Base-by-base conservation (phyloP, 805 yeast genomes). In the Lipomyces starkeyi region DNA sequence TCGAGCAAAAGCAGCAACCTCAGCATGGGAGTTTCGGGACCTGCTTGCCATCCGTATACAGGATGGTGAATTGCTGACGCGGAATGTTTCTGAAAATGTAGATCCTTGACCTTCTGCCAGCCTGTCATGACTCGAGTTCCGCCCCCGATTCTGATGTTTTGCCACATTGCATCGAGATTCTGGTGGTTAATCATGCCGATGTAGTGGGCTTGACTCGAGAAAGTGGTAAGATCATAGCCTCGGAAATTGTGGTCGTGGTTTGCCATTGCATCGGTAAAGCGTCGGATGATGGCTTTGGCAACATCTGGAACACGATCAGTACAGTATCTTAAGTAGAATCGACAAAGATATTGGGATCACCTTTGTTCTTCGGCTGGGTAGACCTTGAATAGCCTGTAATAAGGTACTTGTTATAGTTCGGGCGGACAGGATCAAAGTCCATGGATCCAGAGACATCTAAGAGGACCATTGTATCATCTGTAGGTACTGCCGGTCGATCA, bases 391-490 rank as follows among this genome's bases (percentile, higher is more conserved):
- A 29, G n/a, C 34, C 34, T 14, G 32, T 54, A 27, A 54, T 29
- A 54, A 54, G 34, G 34, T 54, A 54, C 34, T 27, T 54, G 34
- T 27, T 27, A 27, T 54, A 54, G 34, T 29, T 54, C 34, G 34
- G 34, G 34, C 34, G 57, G 57, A 13, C 34, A 54, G 57, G 57
- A 54, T 54, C n/a, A 27, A 27, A 54, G n/a, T 27, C 34, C 57
- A 54, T 54, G n/a, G 57, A 54, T 54, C 57, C 57, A 13, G 57
- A 54, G 57, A 54, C 57, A 54, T 54, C 57, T 54, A 54, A 27
- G 32, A 54, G 34, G 32, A 54, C 2, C 57, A 54, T 54, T 29
- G 57, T 54, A 27, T 54, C 57, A 54, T 40, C 47, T 17, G 47
- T 2, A 14, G 20, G 20, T 40, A 40, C 47, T 40, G 47, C 47